A percentile compares a stretch with the other conserved stretches of the same genome.
Evolutionary conservation across 768 basidiomycete species (phyloP).

Genomic region (Tylopilus sp.): DNA sequence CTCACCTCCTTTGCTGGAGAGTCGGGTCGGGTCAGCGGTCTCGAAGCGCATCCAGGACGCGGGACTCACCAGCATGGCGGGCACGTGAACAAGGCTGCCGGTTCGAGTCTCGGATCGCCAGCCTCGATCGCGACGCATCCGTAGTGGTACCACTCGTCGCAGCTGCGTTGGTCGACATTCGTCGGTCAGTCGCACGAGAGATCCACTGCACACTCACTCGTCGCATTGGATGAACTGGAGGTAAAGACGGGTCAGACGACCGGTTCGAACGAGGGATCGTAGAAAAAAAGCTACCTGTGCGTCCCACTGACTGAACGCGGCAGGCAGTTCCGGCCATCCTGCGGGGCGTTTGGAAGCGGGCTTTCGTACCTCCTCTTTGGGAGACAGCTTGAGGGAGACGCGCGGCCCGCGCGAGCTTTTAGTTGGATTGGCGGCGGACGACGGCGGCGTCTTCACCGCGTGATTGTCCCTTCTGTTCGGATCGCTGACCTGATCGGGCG

Average conservation of each 20-base stretch:
- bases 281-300: conserved; percentile 15
- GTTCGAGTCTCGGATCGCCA: conserved; percentile 37
- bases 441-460: not conserved
- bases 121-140: conserved; percentile 44
- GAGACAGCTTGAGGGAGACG: not conserved
- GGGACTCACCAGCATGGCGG: conserved; percentile 38
- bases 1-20: conserved; percentile 13
- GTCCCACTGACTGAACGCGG: conserved; percentile 18
- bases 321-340: conserved; percentile 16
- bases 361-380: not conserved
- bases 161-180: conserved; percentile 27
- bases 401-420: not conserved
- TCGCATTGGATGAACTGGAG: conserved; percentile 36
- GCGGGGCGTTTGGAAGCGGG: not conserved
- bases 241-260: not conserved
- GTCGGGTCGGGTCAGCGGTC: not conserved
- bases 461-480: not conserved
- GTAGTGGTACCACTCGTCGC: conserved; percentile 49
- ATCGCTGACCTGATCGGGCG: not conserved
- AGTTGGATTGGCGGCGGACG: not conserved
- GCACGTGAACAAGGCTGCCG: conserved; percentile 36
- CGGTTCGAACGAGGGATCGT: not conserved
- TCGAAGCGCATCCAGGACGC: not conserved
- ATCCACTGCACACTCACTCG: conserved; percentile 19
- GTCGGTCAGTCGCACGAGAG: not conserved